Evolutionary conservation across 441 rosid species (phyloP).

Genomic region (Arabidopsis hybrid): DNA sequence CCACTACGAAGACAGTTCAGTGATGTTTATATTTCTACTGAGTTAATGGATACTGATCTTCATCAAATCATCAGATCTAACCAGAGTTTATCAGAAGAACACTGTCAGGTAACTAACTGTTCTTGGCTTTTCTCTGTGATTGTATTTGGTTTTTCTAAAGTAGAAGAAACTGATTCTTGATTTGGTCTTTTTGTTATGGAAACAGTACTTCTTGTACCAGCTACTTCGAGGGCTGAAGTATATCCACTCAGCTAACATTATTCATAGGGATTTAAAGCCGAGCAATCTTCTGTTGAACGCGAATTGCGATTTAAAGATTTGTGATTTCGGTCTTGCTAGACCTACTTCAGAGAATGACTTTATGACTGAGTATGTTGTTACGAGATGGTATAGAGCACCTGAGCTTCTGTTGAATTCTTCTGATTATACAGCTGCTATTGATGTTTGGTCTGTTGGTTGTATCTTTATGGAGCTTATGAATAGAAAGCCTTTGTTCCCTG

Average conservation of each 20-base stretch:
- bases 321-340: conserved; percentile 96
- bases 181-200: not conserved
- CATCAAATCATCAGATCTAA: conserved; percentile 95
- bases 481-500: conserved; percentile 82
- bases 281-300: conserved; percentile 90
- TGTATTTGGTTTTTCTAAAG: not conserved
- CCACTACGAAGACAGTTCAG: conserved; percentile 77
- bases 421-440: conserved; percentile 83
- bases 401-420: conserved; percentile 83
- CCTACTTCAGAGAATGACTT: conserved; percentile 62
- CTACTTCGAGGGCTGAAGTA: conserved; percentile 93
- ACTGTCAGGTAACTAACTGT: conserved; percentile 72
- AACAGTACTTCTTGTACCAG: conserved; percentile 96
- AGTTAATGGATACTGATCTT: conserved; percentile 96
- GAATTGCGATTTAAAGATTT: conserved; percentile 90
- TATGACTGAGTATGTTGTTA: conserved; percentile 99
- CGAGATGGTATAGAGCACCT: conserved; percentile 96
- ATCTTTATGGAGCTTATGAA: conserved; percentile 92
- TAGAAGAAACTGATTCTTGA: not conserved
- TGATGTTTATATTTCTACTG: conserved; percentile 87
- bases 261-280: conserved; percentile 95
- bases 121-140: not conserved
- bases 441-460: conserved; percentile 97
- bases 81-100: conserved; percentile 91
- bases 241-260: conserved; percentile 92